Evolutionary conservation across 1,284 basidiomycete species (phyloP).

Genomic region (Pseudozyma pruni): DNA sequence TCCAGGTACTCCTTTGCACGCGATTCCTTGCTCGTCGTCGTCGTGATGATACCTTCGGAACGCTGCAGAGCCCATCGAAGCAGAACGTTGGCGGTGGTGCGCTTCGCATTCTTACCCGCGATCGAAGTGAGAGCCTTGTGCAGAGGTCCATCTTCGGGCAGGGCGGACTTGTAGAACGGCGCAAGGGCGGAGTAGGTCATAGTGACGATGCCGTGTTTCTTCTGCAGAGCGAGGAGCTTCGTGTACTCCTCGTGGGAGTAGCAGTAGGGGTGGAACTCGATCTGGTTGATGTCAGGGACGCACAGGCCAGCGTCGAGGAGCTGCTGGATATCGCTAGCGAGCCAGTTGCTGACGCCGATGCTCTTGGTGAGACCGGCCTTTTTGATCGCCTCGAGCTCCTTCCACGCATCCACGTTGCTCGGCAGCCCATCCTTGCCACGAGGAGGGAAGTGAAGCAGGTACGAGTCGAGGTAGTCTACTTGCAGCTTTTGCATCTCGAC

Average conservation of each 20-base stretch:
- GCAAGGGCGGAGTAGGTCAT: constrained; percentile 53
- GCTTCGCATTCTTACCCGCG: constrained; percentile 32
- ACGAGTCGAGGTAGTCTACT: constrained; percentile 43
- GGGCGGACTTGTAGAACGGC: constrained; percentile 39
- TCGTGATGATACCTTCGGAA: constrained; percentile 52
- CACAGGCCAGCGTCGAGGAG: constrained; percentile 47
- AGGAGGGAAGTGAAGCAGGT: constrained; percentile 55
- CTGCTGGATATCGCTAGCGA: constrained; percentile 52
- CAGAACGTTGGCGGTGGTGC: constrained; percentile 40
- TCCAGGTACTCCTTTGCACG: constrained; percentile 44
- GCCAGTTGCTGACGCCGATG: constrained; percentile 56
- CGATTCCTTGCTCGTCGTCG: constrained; percentile 47
- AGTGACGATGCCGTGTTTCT: constrained; percentile 46
- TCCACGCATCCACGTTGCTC: constrained; percentile 55
- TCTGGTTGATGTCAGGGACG: constrained; percentile 57
- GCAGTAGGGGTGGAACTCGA: constrained; percentile 52
- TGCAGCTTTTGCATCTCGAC: constrained; percentile 38
- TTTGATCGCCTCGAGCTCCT: constrained; percentile 52
- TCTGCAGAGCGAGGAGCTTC: constrained; percentile 43
- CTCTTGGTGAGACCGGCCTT: constrained; percentile 42
- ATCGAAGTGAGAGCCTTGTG: constrained; percentile 40
- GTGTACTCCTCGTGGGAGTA: constrained; percentile 42
- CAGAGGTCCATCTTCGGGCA: constrained; percentile 35
- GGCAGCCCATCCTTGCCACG: constrained; percentile 50
- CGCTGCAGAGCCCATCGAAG: constrained; percentile 51